Evolutionary conservation across 2,329 filamentous ascomycete species (phyloP), one percentile per base, ranked within the genome.

Genomic region (Mycosphaerella arachidis): DNA sequence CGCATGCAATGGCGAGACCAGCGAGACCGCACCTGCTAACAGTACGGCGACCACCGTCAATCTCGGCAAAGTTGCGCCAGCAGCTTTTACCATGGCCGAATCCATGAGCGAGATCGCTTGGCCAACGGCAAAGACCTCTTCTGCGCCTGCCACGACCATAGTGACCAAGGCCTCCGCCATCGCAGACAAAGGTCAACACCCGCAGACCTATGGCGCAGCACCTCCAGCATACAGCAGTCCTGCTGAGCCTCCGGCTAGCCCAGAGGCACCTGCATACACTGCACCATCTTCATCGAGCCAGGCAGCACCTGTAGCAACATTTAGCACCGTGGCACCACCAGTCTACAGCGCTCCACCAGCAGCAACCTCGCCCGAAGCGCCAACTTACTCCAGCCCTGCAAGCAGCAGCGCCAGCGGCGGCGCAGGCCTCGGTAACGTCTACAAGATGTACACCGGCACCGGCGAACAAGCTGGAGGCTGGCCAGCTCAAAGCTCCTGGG

Each of bases 401-500:
- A 56, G 55, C 48, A 40, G 56, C 56, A 29, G 48, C 40, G 43
- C 48, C 30, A 55, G 59, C 40, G 46, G 53, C 45, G 57, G 57
- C 51, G 12, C 55, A 12, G 60, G 63, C 53, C 53, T 60, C 43
- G 60, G 63, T 27, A 54, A 60, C 61, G 53, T 43, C 46, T 69
- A 67, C 62, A 66, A 58, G 33, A 59, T 66, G 60, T 67, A 69
- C 63, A 52, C 53, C 27, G 67, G 69, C 48, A 60, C 66, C 56
- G 69, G 69, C 27, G 58, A 61, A 12, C 46, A 57, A 12, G 3
- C 24, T 18, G 51, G 54, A 9, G 70, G 70, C 53, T 72, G 70
- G 70, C 70, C 70, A 1, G 30, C 62, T 4, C 48, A 68, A 53
- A 53, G 40, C 48, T 13, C 48, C 8, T 72, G 70, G 70, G 53